Evolutionary conservation across 208 protist genomes (phyloP), one percentile per base, ranked within the genome.

Genomic region (Leishmania tarentolae): DNA sequence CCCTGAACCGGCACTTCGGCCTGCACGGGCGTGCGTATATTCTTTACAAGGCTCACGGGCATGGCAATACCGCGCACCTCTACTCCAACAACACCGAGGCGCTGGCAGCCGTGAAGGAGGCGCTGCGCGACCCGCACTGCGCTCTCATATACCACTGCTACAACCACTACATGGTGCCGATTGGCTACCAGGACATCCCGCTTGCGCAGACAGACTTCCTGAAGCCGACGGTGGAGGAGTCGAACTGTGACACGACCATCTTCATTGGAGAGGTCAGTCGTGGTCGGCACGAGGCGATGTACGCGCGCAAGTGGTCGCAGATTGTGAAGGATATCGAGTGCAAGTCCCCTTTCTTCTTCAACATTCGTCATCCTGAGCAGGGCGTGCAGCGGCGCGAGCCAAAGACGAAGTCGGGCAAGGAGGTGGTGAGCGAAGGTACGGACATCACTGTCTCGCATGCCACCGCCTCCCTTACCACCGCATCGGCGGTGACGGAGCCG

Each of bases 111-210:
- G 83, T 97, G 77, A 96, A 97, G 75, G 79, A 79, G 5, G 91
- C 87, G 6, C 87, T 98, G 52, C 85, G 83, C 31, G 83, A 95
- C 65, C 94, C 90, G 3, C 83, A 94, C 75, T 92, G 89, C 46
- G 95, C 93, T 6, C 71, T 98, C 24, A 94, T 98, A 52, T 98
- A 98, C 82, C 97, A 98, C 77, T 98, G 94, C 86, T 82, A 97
- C 83, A 98, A 98, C 79, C 97, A 98, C 80, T 98, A 98, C 87
- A 98, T 98, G 94, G 91, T 96, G 15, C 94, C 94, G 0, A 81
- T 98, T 37, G 95, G 97, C 52, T 98, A 91, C 80, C 93, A 98
- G 77, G 93, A 96, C 19, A 97, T 96, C 56, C 94, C 94, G 28
- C 71, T 76, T 1, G 89, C 88, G 28, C 93, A 94, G 80, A 83